A percentile compares a stretch with the other conserved stretches of the same genome.
phyloP scores from a whole-genome alignment of 1,139 yeast genomes.

The Magnusiomyces suaveolens region DNA sequence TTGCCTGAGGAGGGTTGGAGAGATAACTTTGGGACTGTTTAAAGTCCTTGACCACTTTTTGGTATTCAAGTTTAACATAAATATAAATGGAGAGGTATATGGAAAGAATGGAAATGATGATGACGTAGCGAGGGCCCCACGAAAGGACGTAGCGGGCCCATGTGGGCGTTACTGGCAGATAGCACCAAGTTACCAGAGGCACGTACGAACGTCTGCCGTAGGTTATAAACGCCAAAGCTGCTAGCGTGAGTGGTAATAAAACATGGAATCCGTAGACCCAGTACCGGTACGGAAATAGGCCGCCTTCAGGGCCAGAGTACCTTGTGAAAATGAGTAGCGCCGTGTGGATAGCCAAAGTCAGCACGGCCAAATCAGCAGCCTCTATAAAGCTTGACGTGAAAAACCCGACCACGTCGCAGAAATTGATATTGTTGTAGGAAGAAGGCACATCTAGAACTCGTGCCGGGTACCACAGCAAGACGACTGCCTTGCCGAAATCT shows the following conservation, averaged over 20 bases:
- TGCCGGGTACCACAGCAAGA: slow-evolving; percentile 63
- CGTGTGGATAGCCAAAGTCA: slow-evolving; percentile 77
- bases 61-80: slow-evolving; percentile 45
- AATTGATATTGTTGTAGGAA: slow-evolving; percentile 44
- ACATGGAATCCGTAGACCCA: slow-evolving; percentile 53
- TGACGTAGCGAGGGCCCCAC: slow-evolving; percentile 74
- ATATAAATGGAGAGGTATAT: slow-evolving; percentile 65
- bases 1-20: not conserved
- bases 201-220: slow-evolving; percentile 24
- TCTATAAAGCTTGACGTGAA: slow-evolving; percentile 75
- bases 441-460: slow-evolving; percentile 42
- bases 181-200: slow-evolving; percentile 65
- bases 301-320: slow-evolving; percentile 54
- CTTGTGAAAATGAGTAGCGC: slow-evolving; percentile 55
- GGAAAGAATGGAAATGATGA: slow-evolving; percentile 51
- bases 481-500: slow-evolving; percentile 66
- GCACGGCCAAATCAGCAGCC: slow-evolving; percentile 80
- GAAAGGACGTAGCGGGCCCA: slow-evolving; percentile 71
- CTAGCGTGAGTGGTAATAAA: slow-evolving; percentile 55
- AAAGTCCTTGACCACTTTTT: slow-evolving; percentile 26
- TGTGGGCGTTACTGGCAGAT: slow-evolving; percentile 58
- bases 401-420: slow-evolving; percentile 73
- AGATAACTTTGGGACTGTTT: slow-evolving; percentile 22
- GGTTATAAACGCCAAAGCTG: slow-evolving; percentile 62
- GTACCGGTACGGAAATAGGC: slow-evolving; percentile 52